Base-by-base conservation (phyloP, 345 rosid species). In the Brassica juncea region DNA sequence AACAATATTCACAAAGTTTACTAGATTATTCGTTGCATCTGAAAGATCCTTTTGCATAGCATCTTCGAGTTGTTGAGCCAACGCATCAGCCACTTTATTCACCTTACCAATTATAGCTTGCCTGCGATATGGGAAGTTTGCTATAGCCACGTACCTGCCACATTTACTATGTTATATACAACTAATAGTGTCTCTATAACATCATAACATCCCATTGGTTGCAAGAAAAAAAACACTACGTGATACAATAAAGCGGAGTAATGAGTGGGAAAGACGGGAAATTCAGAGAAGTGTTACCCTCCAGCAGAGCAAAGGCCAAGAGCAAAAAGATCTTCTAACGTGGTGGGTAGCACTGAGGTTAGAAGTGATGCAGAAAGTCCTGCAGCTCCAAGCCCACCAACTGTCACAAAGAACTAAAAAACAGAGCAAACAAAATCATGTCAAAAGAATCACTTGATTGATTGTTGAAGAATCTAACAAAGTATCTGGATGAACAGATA, bases 251-350 rank as follows among this genome's bases (percentile, higher is more conserved):
- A 30, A 2, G 54, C 66, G 10, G 42, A 66, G 68, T 32, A 34
- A 61, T 32, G 69, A 71, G 66, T 30, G 73, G 16, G 66, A 66
- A 60, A 14, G 19, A 21, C 6, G 67, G 31, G 59, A 71, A 27
- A 65, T 23, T 65, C 66, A 77, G 68, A 71, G 81, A 76, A 11
- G 66, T 31, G 4, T 59, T 71, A 95, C 98, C 99, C 99, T 83
- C 96, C 98, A 72, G 96, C 96, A n/a, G 98, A 93, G 82, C 97
- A 95, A 75, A 95, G 88, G 73, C 93, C 92, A 30, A 93, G 90
- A 42, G 94, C 97, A 31, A 93, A 97, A 83, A 95, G 97, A 88
- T 93, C 99, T 83, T 92, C 99, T 77, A 91, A 71, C 54, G 95
- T 94, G 47, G 95, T 85, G 49, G 90, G 89, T 57, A 94, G 86